Evolutionary conservation across 1,284 basidiomycete species (phyloP), one percentile per base, ranked within the genome.

Genomic region (Clitocybe nebularis): DNA sequence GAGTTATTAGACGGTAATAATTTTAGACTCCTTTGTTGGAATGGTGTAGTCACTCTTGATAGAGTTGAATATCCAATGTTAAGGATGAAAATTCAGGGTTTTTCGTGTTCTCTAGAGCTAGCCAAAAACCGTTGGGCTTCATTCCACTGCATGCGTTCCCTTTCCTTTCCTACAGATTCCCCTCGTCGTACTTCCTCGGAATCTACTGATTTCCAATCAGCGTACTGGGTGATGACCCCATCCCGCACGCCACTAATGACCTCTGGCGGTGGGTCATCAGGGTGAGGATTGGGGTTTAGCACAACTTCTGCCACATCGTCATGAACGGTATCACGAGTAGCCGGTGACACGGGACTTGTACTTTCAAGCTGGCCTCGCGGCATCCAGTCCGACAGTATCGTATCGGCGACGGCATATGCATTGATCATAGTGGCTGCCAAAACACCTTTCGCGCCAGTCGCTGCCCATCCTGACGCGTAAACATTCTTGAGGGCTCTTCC

Each of bases 401-500:
- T 70, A 37, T 90, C 84, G 0, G 87, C 85, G 1, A 89, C 82
- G 2, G 72, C 70, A 58, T 93, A 93, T 11, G 95, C 91, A 61
- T 97, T 81, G 63, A 92, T 81, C 93, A 99, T 94, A 17, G 96
- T 98, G 11, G 84, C 77, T 0, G 92, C 94, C 35, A 99, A 78
- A 9, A 99, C 93, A 4, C 96, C 95, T 34, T 82, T 84, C 0
- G 95, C 93, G 16, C 95, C 96, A 8, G 81, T 81, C 0, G 93
- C 88, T 0, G 92, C 85, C 96, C 96, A 99, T 2, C 95, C 95
- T 1, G 90, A 86, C 1, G 90, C 86, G 59, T 97, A 98, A n/a
- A 92, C 72, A 26, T 85, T 84, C 19, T 72, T 72, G 44, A 78
- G 39, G 1, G 58, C 66, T 14, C 49, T 60, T 5, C 69, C 78